Conservation (phyloP, 2,329 filamentous ascomycete genomes). For the Fusarium duplospermum region DNA sequence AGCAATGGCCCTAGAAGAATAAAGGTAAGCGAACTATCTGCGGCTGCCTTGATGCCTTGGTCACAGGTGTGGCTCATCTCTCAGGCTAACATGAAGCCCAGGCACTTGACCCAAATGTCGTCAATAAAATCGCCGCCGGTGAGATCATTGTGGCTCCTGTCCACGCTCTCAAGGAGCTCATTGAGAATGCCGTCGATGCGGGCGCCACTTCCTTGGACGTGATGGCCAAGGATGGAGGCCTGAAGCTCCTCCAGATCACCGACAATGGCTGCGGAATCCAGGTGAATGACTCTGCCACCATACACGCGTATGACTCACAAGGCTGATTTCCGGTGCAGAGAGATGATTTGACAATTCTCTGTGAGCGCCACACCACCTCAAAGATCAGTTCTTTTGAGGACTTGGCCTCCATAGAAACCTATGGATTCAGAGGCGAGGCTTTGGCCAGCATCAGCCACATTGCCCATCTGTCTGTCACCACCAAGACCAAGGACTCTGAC, state of each 20-base stretch:
- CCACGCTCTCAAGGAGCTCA: conserved; percentile 94
- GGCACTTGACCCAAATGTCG: conserved; percentile 90
- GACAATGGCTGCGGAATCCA: conserved; percentile 98
- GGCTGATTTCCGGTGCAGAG: conserved; percentile 64
- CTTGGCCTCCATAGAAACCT: conserved; percentile 87
- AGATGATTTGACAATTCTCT: conserved; percentile 91
- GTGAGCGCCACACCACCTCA: conserved; percentile 95
- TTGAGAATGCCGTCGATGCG: conserved; percentile 98
- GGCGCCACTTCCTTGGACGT: conserved; percentile 92
- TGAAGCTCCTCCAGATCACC: conserved; percentile 95
- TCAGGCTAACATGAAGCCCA: conserved; percentile 51
- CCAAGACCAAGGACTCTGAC: conserved; percentile 87
- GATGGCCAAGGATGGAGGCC: conserved; percentile 90
- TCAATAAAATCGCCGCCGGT: conserved; percentile 98
- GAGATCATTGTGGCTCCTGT: conserved; percentile 98
- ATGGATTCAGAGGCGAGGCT: conserved; percentile 97
- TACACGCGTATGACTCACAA: neutral
- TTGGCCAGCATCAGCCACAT: conserved; percentile 98
- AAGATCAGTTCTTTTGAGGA: conserved; percentile 96
- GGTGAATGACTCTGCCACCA: conserved; percentile 57
- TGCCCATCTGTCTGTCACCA: conserved; percentile 93
- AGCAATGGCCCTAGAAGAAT: conserved; percentile 60
- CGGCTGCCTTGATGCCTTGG: conserved; percentile 3
- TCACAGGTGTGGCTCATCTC: neutral
- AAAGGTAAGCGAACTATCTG: conserved; percentile 52